Base-by-base conservation (phyloP, 2,329 filamentous ascomycete species). In the Thelonectria blattea region DNA sequence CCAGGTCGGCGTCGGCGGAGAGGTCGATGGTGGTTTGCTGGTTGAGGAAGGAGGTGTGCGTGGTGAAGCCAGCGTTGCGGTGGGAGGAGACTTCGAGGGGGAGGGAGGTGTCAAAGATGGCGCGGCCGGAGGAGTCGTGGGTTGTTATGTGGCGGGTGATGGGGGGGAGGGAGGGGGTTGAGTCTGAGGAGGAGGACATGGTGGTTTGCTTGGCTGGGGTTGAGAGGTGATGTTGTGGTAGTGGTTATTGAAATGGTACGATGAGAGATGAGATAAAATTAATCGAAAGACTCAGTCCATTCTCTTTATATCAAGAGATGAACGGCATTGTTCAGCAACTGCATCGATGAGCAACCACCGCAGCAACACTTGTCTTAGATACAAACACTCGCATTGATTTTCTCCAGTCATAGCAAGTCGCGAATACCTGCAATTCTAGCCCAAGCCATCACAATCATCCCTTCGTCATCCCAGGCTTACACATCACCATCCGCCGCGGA, bases 141-240 rank as follows among this genome's bases (percentile, higher is more conserved):
- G 62, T 65, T 30, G 68, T 66, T 59, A 70, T 68, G 52, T 64
- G 65, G 18, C 64, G 61, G 41, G 43, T 60, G 58, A 69, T 32
- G 14, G 60, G 52, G 42, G 61, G 63, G 11, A 68, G 65, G 27
- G 60, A 39, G 32, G 65, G 39, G 7, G 62, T 17, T 22, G 54
- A 42, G n/a, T 60, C 46, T 4, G 64, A 62, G 43, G 60, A 58
- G 5, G 64, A 63, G 45, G 60, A 58, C 61, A 66, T 66, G 43
- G 24, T 56, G 41, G 12, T 12, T 15, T 27, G 30, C 10, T 56
- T 30, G 27, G 55, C 37, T 27, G 37, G 43, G 47, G 24, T 34
- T 30, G 14, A 30, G 18, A 32, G 10, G 17, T 39, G 24, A 39
- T 42, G 30, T 50, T 47, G 32, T 30, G 8, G 2, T 30, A 37